Conservation (phyloP, 176 grass and related monocot species). For the Oryza longistaminata region DNA sequence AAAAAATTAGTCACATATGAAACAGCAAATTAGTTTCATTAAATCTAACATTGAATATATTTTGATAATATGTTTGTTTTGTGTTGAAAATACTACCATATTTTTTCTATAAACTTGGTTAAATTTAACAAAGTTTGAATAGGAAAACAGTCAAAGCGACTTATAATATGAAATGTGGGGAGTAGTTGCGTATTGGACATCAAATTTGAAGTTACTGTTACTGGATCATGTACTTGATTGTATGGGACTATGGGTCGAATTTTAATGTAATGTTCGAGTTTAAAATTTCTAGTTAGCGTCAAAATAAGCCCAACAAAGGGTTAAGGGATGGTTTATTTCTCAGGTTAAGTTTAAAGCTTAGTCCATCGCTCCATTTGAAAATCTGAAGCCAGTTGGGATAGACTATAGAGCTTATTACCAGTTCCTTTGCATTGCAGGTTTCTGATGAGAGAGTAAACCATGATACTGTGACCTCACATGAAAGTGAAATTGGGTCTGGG, state of each 20-base stretch:
- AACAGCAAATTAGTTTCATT: no score
- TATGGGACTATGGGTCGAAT: neutral
- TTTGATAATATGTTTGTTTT: no score
- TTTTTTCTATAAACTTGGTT: no score
- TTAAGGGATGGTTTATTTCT: neutral
- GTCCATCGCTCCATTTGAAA: neutral
- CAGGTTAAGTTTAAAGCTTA: neutral
- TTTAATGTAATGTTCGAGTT: neutral
- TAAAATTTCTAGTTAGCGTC: neutral
- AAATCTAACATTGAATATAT: no score
- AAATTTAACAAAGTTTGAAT: no score
- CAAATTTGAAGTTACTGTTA: neutral
- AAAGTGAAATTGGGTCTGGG: conserved; percentile 62
- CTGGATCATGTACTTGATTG: neutral
- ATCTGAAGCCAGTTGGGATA: neutral
- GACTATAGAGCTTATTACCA: neutral
- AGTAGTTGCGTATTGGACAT: neutral
- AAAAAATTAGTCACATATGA: no score
- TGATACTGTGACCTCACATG: conserved; percentile 35
- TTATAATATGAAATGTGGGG: no score
- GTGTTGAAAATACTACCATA: no score
- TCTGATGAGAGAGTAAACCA: conserved; percentile 49
- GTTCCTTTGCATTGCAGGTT: conserved; percentile 44
- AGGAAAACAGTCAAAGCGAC: no score
- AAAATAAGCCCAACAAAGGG: conserved; percentile 1